A percentile compares a stretch with the other conserved stretches of the same genome.
These are phyloP conservation scores for Nemania sp. DNA, from an alignment of 2,329 filamentous ascomycete species.

Conservation along the genomic window DNA sequence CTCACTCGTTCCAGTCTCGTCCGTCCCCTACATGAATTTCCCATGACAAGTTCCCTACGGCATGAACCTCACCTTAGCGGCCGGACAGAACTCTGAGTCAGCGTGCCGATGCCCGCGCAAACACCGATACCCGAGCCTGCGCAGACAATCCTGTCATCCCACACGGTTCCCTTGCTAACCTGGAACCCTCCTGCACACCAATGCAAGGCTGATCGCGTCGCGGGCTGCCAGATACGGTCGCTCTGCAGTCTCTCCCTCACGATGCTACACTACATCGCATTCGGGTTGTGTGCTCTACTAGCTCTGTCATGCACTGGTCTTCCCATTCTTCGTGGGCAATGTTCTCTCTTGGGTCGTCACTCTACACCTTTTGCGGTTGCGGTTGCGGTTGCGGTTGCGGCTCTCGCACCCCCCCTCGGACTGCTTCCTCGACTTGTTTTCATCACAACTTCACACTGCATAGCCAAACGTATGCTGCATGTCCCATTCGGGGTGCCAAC, in stretches of 20 bases:
- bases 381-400: conserved; percentile 15
- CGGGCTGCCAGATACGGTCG: conserved; percentile 14
- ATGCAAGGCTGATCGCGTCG: conserved; percentile 20
- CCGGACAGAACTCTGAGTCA: conserved; percentile 19
- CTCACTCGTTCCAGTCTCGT: conserved; percentile 14
- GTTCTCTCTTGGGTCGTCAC: conserved; percentile 3
- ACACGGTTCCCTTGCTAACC: conserved; percentile 5
- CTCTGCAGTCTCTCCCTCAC: neutral
- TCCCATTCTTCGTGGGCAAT: conserved; percentile 4
- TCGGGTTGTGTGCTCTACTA: conserved; percentile 4
- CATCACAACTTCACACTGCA: conserved; percentile 16
- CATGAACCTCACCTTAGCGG: conserved; percentile 16
- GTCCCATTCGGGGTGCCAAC: neutral
- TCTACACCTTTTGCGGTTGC: conserved; percentile 7
- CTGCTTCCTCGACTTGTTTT: conserved; percentile 9
- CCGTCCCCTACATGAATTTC: conserved; percentile 1
- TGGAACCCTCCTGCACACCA: conserved; percentile 7
- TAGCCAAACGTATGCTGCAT: conserved; percentile 17
- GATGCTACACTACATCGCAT: neutral
- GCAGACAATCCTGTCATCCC: neutral
- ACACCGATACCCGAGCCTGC: conserved; percentile 2
- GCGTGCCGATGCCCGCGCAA: conserved; percentile 8
- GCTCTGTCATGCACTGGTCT: neutral
- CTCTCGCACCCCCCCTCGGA: conserved; percentile 13
- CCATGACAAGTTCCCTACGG: conserved; percentile 12